Base-by-base conservation (phyloP, 345 rosid genomes). In the Citrus hindsii region DNA sequence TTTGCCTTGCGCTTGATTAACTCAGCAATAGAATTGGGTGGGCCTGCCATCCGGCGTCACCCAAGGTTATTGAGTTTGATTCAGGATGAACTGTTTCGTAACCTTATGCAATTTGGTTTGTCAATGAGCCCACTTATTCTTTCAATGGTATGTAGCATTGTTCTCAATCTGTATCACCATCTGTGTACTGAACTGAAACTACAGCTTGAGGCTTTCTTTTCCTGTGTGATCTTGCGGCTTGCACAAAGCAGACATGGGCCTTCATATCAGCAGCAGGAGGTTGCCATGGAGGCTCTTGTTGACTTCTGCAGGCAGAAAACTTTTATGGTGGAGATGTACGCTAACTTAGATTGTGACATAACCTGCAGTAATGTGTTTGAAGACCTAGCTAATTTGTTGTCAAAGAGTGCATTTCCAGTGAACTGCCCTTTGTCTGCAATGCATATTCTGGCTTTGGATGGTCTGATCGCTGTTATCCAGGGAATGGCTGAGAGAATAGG, bases 241-340 rank as follows among this genome's bases (percentile, higher is more conserved):
- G 98, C 99, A 18, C 98, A 96, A 89, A 93, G 98, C 82, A 94
- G 87, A 85, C 89, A 88, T 83, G 98, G 98, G 56, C 91, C 99
- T 77, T 89, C 93, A 42, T 92, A 92, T 79, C 98, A 91, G 88
- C 99, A 94, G 87, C 99, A 94, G 90, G 99, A 96, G 90, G 99
- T 90, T 85, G 93, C 98, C 73, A 96, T 96, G 99, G 99, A 94
- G 86, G 97, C 99, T 82, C 98, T 96, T 67, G 99, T 96, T 79
- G 97, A 96, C 82, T 92, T 96, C 80, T 96, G 99, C 84, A 85
- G 99, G 89, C 98, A 96, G 88, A 90, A 96, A 80, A 94, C 90
- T 64, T 96, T 92, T 81, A 96, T 96, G 99, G 98, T 92, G 86
- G 99, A 96, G 90, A 94, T 96, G 97, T 96, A 94, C 85, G 99